Evolutionary conservation across 495 filamentous ascomycete genomes (phyloP), one percentile per base, ranked within the genome.

Genomic region (Trichoderma parareesei): DNA sequence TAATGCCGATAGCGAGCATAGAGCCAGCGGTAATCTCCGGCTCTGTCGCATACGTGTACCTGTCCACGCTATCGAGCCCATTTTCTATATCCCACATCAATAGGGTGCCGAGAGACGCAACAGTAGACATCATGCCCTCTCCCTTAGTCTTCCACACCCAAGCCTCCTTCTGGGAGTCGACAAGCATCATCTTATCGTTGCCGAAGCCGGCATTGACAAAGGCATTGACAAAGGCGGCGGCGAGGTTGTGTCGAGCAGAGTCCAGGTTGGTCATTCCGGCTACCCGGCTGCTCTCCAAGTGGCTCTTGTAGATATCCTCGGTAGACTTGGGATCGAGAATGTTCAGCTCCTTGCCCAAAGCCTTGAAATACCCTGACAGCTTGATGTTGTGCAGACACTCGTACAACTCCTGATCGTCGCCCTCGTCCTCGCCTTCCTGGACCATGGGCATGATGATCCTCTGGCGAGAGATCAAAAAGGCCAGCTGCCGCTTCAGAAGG

Each of bases 131-230:
- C 93, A 95, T 95, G 68, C 93, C 93, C 68, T 97, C 93, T 43
- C 97, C 93, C 76, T 98, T 98, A 11, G 95, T 98, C 79, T 98
- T 99, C 90, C 92, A 98, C 3, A 98, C 90, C 95, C 95, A 99
- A 66, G 87, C 88, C 44, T 88, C 86, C 78, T 94, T 92, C 66
- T 91, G 87, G 60, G 85, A 81, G 7, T 86, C 87, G 38, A 90
- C 87, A 46, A 98, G 82, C 92, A 99, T 96, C 86, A 98, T 88
- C 81, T 97, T 97, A 72, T 99, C 94, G 61, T 89, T 89, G 33
- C 92, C 91, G 70, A 92, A 99, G 33, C 94, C 94, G 64, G 93
- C 92, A 69, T 99, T 99, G 61, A 91, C 90, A 71, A 99, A 97
- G 1, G 86, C 89, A 73, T 99, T 99, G 61, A 99, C 94, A 69